These are phyloP conservation scores for Hypholoma fasciculare DNA, from an alignment of 768 basidiomycete species.

Conservation along the genomic window DNA sequence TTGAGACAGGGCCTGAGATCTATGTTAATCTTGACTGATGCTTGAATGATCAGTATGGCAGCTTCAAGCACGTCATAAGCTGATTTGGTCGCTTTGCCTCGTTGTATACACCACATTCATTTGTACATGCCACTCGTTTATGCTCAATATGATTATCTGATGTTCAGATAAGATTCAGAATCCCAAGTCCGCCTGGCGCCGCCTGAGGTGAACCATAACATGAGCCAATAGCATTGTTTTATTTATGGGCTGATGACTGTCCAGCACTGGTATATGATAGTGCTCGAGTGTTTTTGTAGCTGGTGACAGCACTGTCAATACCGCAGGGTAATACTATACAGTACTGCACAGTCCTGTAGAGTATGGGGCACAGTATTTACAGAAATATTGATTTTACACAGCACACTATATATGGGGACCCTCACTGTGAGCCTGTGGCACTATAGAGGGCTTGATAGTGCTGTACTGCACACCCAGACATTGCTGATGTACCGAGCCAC, in stretches of 20 bases:
- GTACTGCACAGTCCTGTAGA: background rate
- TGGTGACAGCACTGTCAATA: background rate
- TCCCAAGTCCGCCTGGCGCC: background rate
- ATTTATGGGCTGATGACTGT: background rate
- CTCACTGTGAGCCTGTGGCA: background rate
- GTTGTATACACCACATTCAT: too few relatives aligned
- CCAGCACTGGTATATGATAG: background rate
- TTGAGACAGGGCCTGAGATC: background rate
- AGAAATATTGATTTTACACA: background rate
- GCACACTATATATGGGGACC: background rate
- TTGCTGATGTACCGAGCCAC: background rate
- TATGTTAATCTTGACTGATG: too few relatives aligned
- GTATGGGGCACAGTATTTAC: background rate
- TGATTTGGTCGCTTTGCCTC: too few relatives aligned
- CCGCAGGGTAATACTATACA: background rate
- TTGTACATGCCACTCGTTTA: too few relatives aligned
- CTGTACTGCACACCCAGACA: background rate
- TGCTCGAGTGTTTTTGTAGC: background rate
- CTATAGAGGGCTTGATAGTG: background rate
- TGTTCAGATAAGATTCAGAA: too few relatives aligned
- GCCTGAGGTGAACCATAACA: background rate
- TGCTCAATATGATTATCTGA: too few relatives aligned
- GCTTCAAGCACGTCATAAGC: too few relatives aligned
- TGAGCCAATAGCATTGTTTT: background rate
- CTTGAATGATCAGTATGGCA: too few relatives aligned